Evolutionary conservation across 306 rosid genomes (phyloP).

Genomic region (Quercus dentata): DNA sequence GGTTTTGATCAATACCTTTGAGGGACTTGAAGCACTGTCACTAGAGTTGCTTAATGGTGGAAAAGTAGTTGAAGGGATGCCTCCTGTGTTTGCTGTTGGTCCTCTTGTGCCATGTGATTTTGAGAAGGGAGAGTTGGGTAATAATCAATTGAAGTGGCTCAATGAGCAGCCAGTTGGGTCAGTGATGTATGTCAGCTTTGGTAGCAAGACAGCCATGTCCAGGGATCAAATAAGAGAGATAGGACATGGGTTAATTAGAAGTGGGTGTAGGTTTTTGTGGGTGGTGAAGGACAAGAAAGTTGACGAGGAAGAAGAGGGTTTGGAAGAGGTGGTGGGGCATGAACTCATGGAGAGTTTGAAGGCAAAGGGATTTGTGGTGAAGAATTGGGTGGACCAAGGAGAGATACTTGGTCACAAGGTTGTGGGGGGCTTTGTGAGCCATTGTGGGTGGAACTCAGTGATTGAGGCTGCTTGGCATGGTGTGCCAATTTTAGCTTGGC

Average conservation of each 20-base stretch:
- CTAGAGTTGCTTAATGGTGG: constrained; percentile 30
- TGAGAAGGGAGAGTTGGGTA: constrained; percentile 17
- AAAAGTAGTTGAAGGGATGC: constrained; percentile 15
- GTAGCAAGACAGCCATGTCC: constrained; percentile 38
- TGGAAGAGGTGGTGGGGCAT: constrained; percentile 25
- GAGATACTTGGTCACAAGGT: constrained; percentile 35
- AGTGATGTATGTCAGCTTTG: constrained; percentile 55
- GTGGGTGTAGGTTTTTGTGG: constrained; percentile 56
- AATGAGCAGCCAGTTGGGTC: constrained; percentile 35
- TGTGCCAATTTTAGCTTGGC: constrained; percentile 56
- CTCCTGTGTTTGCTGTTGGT: constrained; percentile 41
- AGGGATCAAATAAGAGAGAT: constrained; percentile 50
- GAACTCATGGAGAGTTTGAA: constrained; percentile 35
- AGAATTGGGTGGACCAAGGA: constrained; percentile 45
- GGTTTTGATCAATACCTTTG: constrained; percentile 44
- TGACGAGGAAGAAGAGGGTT: constrained; percentile 42
- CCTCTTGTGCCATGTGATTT: constrained; percentile 50
- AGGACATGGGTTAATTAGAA: constrained; percentile 38
- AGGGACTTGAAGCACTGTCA: constrained; percentile 31
- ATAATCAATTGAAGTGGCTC: constrained; percentile 32
- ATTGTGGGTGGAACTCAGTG: constrained; percentile 57
- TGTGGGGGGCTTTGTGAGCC: constrained; percentile 60
- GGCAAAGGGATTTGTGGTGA: constrained; percentile 43
- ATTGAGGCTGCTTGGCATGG: constrained; percentile 49
- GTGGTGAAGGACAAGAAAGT: constrained; percentile 47